These are phyloP conservation scores for Borealophlyctis nickersoniae DNA, from an alignment of 192 early-diverging fungal species.

Conservation along the genomic window DNA sequence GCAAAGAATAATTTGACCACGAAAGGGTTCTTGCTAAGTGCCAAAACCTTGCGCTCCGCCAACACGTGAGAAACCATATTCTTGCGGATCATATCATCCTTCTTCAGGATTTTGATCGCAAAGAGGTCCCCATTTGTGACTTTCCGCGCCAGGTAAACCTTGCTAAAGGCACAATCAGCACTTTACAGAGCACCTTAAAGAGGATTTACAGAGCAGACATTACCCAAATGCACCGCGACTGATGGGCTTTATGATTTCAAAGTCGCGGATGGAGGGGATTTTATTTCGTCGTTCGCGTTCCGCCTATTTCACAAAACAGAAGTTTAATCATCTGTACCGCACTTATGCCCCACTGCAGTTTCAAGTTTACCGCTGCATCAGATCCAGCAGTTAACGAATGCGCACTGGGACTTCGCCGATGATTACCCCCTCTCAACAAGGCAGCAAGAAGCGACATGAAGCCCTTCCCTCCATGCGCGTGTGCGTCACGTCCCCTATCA, in stretches of 20 bases:
- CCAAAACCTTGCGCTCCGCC: constrained; percentile 82
- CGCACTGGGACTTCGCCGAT: constrained; percentile 21
- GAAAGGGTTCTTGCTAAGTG: constrained; percentile 74
- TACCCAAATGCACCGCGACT: constrained; percentile 91
- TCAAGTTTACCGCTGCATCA: constrained; percentile 15
- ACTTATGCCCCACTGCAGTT: not conserved
- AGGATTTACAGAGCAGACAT: constrained; percentile 11
- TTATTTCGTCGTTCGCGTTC: constrained; percentile 39
- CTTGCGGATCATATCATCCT: constrained; percentile 90
- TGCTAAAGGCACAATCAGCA: constrained; percentile 46
- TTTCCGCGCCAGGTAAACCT: constrained; percentile 84
- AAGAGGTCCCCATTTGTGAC: constrained; percentile 83
- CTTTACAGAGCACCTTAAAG: no score
- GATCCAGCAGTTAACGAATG: not conserved
- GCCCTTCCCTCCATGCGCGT: constrained; percentile 33
- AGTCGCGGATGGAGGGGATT: constrained; percentile 85
- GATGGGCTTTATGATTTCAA: constrained; percentile 92
- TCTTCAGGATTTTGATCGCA: constrained; percentile 91
- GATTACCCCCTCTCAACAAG: constrained; percentile 52
- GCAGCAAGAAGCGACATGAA: constrained; percentile 75
- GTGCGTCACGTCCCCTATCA: constrained; percentile 7
- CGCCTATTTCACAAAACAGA: constrained; percentile 1
- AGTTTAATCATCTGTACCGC: not conserved
- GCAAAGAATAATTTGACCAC: constrained; percentile 93
- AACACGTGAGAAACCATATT: constrained; percentile 93